Base-by-base conservation (phyloP, 306 rosid species). In the Rosa chinensis region DNA sequence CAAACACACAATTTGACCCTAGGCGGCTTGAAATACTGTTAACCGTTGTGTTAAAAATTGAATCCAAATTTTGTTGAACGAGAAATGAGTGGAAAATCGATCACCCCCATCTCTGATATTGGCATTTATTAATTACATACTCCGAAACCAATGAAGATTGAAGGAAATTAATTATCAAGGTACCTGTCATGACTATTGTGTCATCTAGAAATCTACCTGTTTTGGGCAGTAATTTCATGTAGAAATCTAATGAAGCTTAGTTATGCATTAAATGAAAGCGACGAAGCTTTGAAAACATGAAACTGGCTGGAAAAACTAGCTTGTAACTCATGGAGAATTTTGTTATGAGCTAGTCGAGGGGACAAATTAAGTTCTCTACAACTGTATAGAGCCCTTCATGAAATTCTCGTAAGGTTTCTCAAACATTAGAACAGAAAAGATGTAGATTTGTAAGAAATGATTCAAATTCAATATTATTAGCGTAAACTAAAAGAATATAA, bases 31-130 rank as follows among this genome's bases (percentile, higher is more conserved):
- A 59, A 59, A 23, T 40, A 7, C 9, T 40, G 68, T 47, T 8
- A 49, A 25, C n/a, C 20, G 5, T 16, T 4, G 4, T 72, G 25
- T 32, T 72, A 16, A 72, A 35, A 56, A 56, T 21, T 42, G 2
- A 74, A 56, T 58, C 78, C 52, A 74, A 42, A 5, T 73, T 44
- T 10, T 13, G 40, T 56, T 74, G 78, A 74, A 74, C 39, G 47
- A 37, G 45, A 16, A 37, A 37, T 17, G 32, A 50, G 64, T 35
- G 66, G 32, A 68, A 68, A 43, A 28, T 28, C 2, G 8, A 62
- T 62, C 21, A 12, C 58, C 58, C 58, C 0, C 58, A 47, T 47
- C 52, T 47, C n/a, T 56, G 63, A 18, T 17, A 9, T n/a, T 58
- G 64, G 64, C 32, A 58, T 13, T 58, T 7, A 9, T 44, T 58